Percentiles rank a stretch among this genome's conserved stretches.
These are phyloP conservation scores for Pseudogymnoascus verrucosus DNA, from an alignment of 2,329 filamentous ascomycete species.

Conservation along the genomic window DNA sequence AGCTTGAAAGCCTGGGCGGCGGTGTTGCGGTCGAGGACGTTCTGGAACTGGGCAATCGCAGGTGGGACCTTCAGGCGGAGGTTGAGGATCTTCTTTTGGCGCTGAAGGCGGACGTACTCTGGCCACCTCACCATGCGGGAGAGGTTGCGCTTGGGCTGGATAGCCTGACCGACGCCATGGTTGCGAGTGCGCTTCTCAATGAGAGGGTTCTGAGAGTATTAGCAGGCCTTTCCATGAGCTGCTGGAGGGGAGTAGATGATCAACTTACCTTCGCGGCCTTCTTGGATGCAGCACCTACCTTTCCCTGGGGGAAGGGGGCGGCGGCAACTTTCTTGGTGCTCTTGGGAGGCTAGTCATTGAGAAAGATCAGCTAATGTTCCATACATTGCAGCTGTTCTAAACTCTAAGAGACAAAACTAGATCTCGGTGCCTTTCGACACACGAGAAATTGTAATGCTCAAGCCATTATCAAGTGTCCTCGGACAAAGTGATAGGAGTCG, in stretches of 20 bases:
- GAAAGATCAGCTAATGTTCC: constrained; percentile 53
- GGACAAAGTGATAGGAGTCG: constrained; percentile 25
- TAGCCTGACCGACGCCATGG: constrained; percentile 98
- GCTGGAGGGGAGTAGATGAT: constrained; percentile 15
- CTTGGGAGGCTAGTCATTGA: constrained; percentile 72
- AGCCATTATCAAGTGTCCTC: constrained; percentile 46
- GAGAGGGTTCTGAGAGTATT: constrained; percentile 74
- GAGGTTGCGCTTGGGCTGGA: constrained; percentile 92
- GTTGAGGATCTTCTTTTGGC: constrained; percentile 85
- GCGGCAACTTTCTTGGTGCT: constrained; percentile 94
- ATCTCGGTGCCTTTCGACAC: constrained; percentile 25
- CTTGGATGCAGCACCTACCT: constrained; percentile 74
- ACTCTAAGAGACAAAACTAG: constrained; percentile 70
- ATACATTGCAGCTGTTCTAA: constrained; percentile 73
- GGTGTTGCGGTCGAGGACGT: constrained; percentile 93
- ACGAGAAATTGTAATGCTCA: constrained; percentile 40
- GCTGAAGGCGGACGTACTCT: constrained; percentile 93
- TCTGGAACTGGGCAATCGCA: constrained; percentile 94
- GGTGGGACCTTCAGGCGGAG: constrained; percentile 98
- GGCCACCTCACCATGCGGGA: constrained; percentile 99
- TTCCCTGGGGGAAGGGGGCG: constrained; percentile 91
- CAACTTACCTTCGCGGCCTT: constrained; percentile 89
- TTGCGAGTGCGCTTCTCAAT: constrained; percentile 97
- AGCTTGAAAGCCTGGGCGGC: constrained; percentile 98
- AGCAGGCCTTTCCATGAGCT: constrained; percentile 2